phyloP scores from a whole-genome alignment of 139 green algal species.

The Trebouxia sp. region DNA sequence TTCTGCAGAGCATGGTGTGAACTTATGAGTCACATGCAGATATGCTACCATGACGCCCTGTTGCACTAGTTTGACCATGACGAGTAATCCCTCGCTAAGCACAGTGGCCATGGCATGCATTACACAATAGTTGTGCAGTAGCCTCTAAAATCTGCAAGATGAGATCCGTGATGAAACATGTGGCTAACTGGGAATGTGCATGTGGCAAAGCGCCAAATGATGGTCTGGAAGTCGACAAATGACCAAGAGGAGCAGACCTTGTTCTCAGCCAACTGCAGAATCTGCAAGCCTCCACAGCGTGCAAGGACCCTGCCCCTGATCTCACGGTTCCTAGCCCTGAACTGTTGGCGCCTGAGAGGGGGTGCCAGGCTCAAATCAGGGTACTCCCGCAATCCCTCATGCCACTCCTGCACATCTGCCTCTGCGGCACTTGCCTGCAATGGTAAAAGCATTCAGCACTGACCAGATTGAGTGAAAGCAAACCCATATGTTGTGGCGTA shows the following conservation, averaged over 20 bases:
- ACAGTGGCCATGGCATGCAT: background rate
- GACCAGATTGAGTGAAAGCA: background rate
- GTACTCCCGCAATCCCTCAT: conserved; percentile 26
- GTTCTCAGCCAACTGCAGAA: conserved; percentile 10
- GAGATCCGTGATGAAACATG: background rate
- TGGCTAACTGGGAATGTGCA: background rate
- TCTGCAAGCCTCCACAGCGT: conserved; percentile 10
- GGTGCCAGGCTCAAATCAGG: conserved; percentile 21
- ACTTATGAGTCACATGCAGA: no score
- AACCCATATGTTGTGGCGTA: no score
- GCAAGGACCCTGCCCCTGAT: background rate
- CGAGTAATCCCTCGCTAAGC: no score
- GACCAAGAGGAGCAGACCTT: background rate
- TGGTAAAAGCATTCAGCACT: background rate
- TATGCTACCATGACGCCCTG: no score
- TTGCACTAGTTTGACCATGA: no score
- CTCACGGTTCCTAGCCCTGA: background rate
- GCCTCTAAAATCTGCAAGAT: background rate
- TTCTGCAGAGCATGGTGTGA: no score
- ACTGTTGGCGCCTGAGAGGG: conserved; percentile 6
- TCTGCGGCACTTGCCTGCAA: conserved; percentile 14
- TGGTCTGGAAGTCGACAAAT: background rate
- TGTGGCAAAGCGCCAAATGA: no score
- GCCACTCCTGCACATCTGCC: conserved; percentile 15
- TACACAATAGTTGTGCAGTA: background rate